Base-by-base conservation (phyloP, 2,329 filamentous ascomycete species). In the Blastomyces parvus region DNA sequence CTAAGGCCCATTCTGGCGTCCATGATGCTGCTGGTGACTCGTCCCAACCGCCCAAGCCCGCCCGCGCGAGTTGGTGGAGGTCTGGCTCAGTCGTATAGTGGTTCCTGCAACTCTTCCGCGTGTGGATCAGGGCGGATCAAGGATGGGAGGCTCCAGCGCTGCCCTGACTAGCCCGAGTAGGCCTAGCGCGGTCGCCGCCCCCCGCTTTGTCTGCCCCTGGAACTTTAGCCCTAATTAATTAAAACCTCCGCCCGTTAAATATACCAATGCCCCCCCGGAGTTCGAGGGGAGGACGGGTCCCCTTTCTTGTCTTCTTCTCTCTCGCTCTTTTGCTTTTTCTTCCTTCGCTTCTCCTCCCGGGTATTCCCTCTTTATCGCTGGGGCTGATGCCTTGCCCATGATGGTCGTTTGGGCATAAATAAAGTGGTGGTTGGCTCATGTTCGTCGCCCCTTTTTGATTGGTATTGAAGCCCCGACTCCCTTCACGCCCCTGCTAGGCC, bases 301-400 rank as follows among this genome's bases (percentile, higher is more conserved):
- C 33, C 59, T 19, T 30, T 50, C 61, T 8, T 48, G 17, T 62
- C 58, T 46, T 59, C 42, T 48, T 59, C 61, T 42, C 57, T 59
- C 44, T 44, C 22, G 44, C 38, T 52, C 44, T 50, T 46, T 52
- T 56, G 44, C 59, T 33, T 33, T 25, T 58, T 62, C 36, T 40
- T 57, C 30, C 36, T 36, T 25, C 53, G 48, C 19, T 17, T 33
- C 38, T 27, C 56, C 56, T 22, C 19, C 25, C 25, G 13, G 17
- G 30, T 14, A 11, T 55, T 19, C 8, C 52, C 52, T 17, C 36
- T 30, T 36, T 5, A 6, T 58, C 2, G 1, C 44, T 30, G 57
- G n/a, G 25, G 17, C 19, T 19, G 14, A 48, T 33, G 25, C 13
- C 7, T 19, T 46, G 40, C 19, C 25, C 40, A 44, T 59, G 40